Evolutionary conservation across 495 filamentous ascomycete species (phyloP), one percentile per base, ranked within the genome.

Genomic region (Xylaria flabelliformis): DNA sequence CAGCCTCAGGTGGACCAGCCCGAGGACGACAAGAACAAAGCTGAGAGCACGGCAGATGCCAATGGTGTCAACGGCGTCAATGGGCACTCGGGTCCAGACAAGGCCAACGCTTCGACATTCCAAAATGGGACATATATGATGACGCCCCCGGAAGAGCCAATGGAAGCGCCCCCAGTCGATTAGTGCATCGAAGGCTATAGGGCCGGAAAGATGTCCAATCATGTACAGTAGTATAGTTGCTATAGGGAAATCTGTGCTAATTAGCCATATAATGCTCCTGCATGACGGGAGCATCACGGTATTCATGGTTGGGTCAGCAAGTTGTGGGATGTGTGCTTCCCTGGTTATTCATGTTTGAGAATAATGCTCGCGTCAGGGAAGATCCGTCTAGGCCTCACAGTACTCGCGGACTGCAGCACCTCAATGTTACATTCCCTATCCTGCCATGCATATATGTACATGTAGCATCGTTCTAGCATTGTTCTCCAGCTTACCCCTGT

Each of bases 1-100:
- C 69, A 21, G 59, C 46, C 61, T 59, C 69, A 64, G 59, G 79
- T 26, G 81, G 34, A 39, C 59, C 32, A 63, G 61, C 46, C 59
- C 13, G 63, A 72, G 63, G 63, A 24, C 42, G 61, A 44, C 59
- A 26, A 65, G 61, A 48, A 66, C 29, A 51, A 36, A 51, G 64
- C 46, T 53, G 50, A 56, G 65, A 21, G 50, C 21, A 56, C 65
- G 48, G 65, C 65, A 55, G 65, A 56, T 67, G 65, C 50, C 46
- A 44, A 67, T 34, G 50, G 8, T 24, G 46, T 12, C 2, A 26
- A 61, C 1, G 67, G 29, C 46, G 64, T 21, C 65, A 56, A 67
- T 67, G 65, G 65, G 15, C 46, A 67, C 17, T 0, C 58, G 41
- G 59, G 34, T 7, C 42, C 32, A 53, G 59, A 44, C 69, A 70